Evolutionary conservation across 495 filamentous ascomycete species (phyloP).

Genomic region (Geopyxis carbonaria): DNA sequence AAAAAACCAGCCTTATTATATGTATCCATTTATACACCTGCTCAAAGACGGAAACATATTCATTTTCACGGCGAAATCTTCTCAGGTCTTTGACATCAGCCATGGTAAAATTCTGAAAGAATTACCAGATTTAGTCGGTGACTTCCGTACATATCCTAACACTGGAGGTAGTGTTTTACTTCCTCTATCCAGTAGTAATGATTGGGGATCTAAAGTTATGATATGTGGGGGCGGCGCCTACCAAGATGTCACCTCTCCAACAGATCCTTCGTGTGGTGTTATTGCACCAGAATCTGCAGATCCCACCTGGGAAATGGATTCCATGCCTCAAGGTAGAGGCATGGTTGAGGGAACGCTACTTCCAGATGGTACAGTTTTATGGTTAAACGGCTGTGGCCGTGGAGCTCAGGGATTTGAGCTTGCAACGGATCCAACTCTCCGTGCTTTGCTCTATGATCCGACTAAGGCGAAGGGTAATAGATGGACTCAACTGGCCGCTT

Average conservation of each 20-base stretch:
- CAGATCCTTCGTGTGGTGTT: conserved; percentile 41
- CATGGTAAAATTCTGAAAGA: conserved; percentile 28
- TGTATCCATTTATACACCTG: conserved; percentile 49
- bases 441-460: conserved; percentile 43
- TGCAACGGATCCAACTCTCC: conserved; percentile 35
- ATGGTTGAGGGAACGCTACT: conserved; percentile 46
- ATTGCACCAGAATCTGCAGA: conserved; percentile 36
- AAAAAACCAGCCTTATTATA: conserved; percentile 46
- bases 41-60: conserved; percentile 35
- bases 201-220: conserved; percentile 38
- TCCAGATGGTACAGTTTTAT: conserved; percentile 44
- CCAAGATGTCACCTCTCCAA: conserved; percentile 39
- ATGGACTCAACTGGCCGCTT: conserved; percentile 34
- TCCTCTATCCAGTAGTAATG: conserved; percentile 35
- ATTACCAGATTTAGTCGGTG: conserved; percentile 40
- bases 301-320: conserved; percentile 44
- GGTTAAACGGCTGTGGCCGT: conserved; percentile 38
- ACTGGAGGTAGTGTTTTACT: conserved; percentile 44
- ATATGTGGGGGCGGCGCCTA: conserved; percentile 44
- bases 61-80: conserved; percentile 38
- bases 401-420: conserved; percentile 46
- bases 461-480: conserved; percentile 33
- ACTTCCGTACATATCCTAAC: conserved; percentile 47
- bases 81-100: conserved; percentile 37
- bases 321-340: conserved; percentile 43